Base-by-base conservation (phyloP, 2,329 filamentous ascomycete genomes). In the Exophiala mesophila region DNA sequence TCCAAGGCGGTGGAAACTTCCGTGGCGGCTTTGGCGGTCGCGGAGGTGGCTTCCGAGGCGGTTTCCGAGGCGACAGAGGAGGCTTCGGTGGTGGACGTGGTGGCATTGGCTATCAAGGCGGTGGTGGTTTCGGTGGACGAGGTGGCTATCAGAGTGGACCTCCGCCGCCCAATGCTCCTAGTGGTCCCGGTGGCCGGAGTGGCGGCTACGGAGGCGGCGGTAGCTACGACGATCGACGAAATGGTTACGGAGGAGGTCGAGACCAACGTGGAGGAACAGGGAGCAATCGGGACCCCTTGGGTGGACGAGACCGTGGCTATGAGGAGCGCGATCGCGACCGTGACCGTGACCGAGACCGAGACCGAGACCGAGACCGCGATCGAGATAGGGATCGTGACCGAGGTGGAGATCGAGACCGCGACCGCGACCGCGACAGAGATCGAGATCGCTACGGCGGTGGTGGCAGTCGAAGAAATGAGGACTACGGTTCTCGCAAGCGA, bases 221-320 rank as follows among this genome's bases (percentile, higher is more conserved):
- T 52, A 57, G 56, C 39, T 59, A 62, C 46, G 55, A 57, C 50
- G 67, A 63, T 34, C 51, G 57, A 34, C 57, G 59, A 45, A 55
- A 73, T 54, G 74, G 76, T 58, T 76, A 77, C 64, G 63, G 70
- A 55, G 71, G 67, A 47, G 72, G 78, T 53, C 73, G 78, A 55
- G 68, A 71, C 53, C 50, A 62, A 56, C 65, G 74, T 46, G 72
- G 76, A 44, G 68, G 70, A 31, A 83, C 79, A 43, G 85, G 85
- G 53, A 85, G 85, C 69, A 92, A 94, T 67, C 83, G 84, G 65
- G 88, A 94, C 63, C 87, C 86, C 49, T 78, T 92, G 61, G 82
- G 84, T 59, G 78, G 80, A 39, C 68, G 80, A 57, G 79, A 82
- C 52, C 71, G 72, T 62, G 73, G 73, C 55, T 76, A 77, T 65